Percentiles rank a stretch among this genome's conserved stretches.
Evolutionary conservation across 1,139 yeast species (phyloP).

Genomic region (Taiozyma sp.): DNA sequence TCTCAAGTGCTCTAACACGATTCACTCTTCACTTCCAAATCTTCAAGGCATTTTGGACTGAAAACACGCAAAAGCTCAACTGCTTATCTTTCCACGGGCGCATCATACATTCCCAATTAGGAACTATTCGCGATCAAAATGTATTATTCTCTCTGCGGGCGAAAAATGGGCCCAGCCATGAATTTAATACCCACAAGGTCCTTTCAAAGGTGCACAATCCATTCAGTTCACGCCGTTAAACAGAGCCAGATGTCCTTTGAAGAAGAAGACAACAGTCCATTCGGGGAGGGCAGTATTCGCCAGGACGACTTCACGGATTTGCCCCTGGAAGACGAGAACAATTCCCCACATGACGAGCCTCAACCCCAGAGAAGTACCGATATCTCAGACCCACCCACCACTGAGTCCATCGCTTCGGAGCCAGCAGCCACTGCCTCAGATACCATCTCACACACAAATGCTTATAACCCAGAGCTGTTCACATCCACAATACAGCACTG

Average conservation of each 20-base stretch:
- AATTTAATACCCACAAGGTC: background rate
- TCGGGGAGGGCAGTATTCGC: constrained; percentile 30
- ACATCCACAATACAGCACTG: constrained; percentile 13
- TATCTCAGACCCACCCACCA: constrained; percentile 6
- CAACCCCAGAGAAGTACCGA: constrained; percentile 3
- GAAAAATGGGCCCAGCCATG: background rate
- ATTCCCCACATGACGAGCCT: background rate
- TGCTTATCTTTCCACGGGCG: background rate
- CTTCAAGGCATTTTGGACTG: no score
- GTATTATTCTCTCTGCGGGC: background rate
- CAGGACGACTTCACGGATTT: constrained; percentile 24
- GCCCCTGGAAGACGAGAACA: constrained; percentile 18
- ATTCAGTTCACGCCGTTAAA: background rate
- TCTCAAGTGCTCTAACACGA: no score
- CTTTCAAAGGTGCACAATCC: background rate
- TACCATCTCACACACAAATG: constrained; percentile 9
- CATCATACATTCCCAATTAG: background rate
- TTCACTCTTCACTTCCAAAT: no score
- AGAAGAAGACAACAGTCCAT: constrained; percentile 53
- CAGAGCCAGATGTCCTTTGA: constrained; percentile 13
- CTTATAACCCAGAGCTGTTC: constrained; percentile 20
- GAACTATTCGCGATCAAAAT: background rate
- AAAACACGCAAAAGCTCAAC: no score
- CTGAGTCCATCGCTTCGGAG: background rate
- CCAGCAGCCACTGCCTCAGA: background rate